Conservation (phyloP, 1,139 yeast genomes). For the Entelexis paramagnoliae region DNA sequence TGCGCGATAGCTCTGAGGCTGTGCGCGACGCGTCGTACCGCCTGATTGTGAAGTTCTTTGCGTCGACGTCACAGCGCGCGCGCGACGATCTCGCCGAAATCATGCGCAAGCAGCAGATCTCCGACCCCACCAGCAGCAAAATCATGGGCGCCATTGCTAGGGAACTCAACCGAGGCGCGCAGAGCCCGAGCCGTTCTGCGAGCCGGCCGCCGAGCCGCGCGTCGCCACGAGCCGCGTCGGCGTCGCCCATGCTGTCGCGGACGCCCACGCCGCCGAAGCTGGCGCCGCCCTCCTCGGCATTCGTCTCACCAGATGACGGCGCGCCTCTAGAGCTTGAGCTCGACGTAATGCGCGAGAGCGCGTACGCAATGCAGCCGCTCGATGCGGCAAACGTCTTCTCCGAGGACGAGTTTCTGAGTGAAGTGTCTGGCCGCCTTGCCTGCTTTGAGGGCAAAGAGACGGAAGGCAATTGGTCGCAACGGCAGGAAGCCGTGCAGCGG, state of each 20-base stretch:
- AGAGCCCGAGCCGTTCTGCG: background rate
- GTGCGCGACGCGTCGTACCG: conserved; percentile 33
- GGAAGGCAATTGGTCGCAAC: conserved; percentile 69
- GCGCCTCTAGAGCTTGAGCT: background rate
- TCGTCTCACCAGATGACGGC: background rate
- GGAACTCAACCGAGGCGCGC: background rate
- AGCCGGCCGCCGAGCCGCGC: background rate
- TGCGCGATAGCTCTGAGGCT: conserved; percentile 32
- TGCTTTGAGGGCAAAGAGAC: conserved; percentile 72
- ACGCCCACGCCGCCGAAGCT: background rate
- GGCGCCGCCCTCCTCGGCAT: background rate
- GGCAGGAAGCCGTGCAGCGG: conserved; percentile 54
- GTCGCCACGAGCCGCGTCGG: background rate
- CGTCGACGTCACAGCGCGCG: conserved; percentile 35
- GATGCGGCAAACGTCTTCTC: conserved; percentile 28
- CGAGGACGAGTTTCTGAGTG: conserved; percentile 32
- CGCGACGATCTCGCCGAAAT: conserved; percentile 44
- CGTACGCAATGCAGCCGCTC: conserved; percentile 29
- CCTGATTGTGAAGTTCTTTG: conserved; percentile 38
- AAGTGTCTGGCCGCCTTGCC: conserved; percentile 34
- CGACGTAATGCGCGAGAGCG: conserved; percentile 16
- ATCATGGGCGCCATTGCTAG: conserved; percentile 2
- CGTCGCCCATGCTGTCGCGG: background rate
- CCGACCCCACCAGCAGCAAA: background rate
- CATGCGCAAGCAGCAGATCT: conserved; percentile 37